Conservation (phyloP, 2,329 filamentous ascomycete species). For the Alternaria triticina region DNA sequence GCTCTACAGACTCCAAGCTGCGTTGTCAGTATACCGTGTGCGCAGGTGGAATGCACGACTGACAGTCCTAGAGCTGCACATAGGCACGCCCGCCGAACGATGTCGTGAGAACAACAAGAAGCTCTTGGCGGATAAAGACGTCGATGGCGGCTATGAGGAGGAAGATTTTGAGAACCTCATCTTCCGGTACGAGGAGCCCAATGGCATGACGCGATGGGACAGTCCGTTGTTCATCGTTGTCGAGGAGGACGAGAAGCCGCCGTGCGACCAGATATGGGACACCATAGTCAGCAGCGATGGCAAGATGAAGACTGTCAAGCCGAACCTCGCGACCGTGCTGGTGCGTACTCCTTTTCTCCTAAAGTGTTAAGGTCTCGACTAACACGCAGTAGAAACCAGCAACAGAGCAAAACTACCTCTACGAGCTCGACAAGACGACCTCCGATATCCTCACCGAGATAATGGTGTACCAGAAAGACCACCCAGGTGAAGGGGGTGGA, state of each 20-base stretch:
- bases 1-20: constrained; percentile 77
- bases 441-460: constrained; percentile 77
- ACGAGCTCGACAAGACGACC: constrained; percentile 78
- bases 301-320: constrained; percentile 69
- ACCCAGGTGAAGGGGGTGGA: constrained; percentile 66
- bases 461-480: constrained; percentile 70
- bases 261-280: constrained; percentile 76
- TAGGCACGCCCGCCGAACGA: constrained; percentile 62
- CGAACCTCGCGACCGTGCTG: constrained; percentile 77
- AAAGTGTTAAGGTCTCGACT: neutral
- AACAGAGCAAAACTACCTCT: constrained; percentile 73
- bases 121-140: constrained; percentile 54
- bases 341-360: constrained; percentile 35
- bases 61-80: constrained; percentile 58
- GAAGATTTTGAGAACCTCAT: constrained; percentile 80
- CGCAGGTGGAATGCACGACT: constrained; percentile 21
- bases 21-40: constrained; percentile 60
- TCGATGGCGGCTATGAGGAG: constrained; percentile 58
- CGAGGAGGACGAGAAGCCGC: constrained; percentile 74
- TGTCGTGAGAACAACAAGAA: constrained; percentile 66
- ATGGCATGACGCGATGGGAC: constrained; percentile 85
- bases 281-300: constrained; percentile 67
- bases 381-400: constrained; percentile 58
- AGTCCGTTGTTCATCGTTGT: constrained; percentile 80
- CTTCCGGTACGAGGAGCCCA: constrained; percentile 85